These are phyloP conservation scores for Fusarium sp. DNA, from an alignment of 2,329 filamentous ascomycete genomes.

Conservation along the genomic window DNA sequence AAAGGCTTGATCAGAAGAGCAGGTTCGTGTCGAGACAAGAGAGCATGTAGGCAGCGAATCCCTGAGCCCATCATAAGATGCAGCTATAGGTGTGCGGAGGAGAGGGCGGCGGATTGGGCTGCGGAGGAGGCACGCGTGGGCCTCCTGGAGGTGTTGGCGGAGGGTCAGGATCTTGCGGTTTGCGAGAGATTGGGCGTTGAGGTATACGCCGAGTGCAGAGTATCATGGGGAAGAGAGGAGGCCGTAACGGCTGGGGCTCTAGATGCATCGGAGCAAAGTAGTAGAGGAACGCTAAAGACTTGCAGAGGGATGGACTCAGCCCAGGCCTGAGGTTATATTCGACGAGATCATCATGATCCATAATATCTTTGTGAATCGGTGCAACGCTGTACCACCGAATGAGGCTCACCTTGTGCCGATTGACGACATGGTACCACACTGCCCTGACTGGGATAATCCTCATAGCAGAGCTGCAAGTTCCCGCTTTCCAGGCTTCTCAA, in stretches of 20 bases:
- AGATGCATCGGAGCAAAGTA: conserved; percentile 1
- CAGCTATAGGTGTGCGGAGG: conserved; percentile 43
- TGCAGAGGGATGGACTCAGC: conserved; percentile 3
- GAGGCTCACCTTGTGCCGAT: conserved; percentile 35
- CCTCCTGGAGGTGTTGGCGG: conserved; percentile 44
- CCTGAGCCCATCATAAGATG: background rate
- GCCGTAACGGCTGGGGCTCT: background rate
- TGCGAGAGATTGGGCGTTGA: conserved; percentile 7
- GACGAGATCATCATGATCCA: conserved; percentile 14
- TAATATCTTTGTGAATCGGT: conserved; percentile 17
- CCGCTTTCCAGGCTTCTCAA: conserved; percentile 30
- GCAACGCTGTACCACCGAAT: conserved; percentile 25
- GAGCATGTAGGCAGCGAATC: background rate
- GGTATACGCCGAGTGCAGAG: conserved; percentile 9
- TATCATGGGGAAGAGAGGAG: conserved; percentile 12
- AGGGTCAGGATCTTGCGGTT: conserved; percentile 39
- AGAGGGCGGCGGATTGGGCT: conserved; percentile 43
- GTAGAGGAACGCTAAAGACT: background rate
- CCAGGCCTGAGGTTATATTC: conserved; percentile 38
- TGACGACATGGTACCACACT: conserved; percentile 33
- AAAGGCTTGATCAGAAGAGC: conserved; percentile 20
- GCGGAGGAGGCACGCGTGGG: conserved; percentile 44
- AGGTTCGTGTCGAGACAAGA: background rate
- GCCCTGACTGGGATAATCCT: conserved; percentile 23
- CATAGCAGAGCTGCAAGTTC: conserved; percentile 14